phyloP scores from a whole-genome alignment of 371 early-diverging fungal genomes.

The Rhizopus sp. region DNA sequence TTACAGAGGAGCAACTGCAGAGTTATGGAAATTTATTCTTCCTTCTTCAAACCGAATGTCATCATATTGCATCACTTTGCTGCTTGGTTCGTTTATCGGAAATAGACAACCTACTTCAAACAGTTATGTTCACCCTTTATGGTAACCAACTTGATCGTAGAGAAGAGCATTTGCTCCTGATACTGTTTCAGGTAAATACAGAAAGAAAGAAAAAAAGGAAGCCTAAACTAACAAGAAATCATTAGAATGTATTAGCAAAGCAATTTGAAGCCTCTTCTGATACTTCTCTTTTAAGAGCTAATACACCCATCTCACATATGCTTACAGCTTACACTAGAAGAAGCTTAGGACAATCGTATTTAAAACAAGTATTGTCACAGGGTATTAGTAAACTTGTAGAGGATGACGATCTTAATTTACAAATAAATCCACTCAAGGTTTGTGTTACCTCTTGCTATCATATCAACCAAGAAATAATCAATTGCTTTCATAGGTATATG shows the following conservation, averaged over 20 bases:
- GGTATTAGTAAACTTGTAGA: constrained; percentile 67
- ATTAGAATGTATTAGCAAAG: constrained; percentile 79
- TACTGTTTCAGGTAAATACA: constrained; percentile 86
- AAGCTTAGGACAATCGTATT: constrained; percentile 91
- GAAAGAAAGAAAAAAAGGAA: neutral
- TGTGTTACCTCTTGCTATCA: no score
- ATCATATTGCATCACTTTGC: constrained; percentile 85
- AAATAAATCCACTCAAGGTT: constrained; percentile 85
- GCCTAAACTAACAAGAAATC: neutral
- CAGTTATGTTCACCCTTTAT: constrained; percentile 94
- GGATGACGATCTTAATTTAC: constrained; percentile 71
- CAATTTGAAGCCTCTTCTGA: constrained; percentile 90
- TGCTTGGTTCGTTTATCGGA: constrained; percentile 82
- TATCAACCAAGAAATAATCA: no score
- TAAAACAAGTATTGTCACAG: constrained; percentile 85
- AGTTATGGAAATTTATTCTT: constrained; percentile 91
- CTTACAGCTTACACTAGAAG: constrained; percentile 95
- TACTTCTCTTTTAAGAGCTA: constrained; percentile 86
- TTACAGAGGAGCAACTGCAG: constrained; percentile 77
- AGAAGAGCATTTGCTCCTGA: constrained; percentile 91
- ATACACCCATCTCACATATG: constrained; percentile 95
- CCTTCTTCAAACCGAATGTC: constrained; percentile 88
- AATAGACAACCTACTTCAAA: constrained; percentile 91
- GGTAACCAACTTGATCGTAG: constrained; percentile 95
- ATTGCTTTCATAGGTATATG: no score